Percentiles rank a stretch among this genome's conserved stretches.
phyloP scores from a whole-genome alignment of 306 rosid genomes.

The Canavalia gladiata region DNA sequence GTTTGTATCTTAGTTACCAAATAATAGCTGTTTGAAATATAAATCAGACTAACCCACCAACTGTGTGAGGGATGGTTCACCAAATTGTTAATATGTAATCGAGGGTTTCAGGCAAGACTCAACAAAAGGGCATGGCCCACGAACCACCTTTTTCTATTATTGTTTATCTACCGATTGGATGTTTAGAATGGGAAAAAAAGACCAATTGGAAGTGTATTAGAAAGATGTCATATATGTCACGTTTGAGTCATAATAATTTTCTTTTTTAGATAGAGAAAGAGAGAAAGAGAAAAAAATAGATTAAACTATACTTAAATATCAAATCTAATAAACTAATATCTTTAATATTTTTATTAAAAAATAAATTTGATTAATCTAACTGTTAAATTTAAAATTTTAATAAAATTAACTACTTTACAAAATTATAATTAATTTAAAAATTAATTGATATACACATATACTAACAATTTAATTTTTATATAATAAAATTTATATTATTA shows the following conservation, averaged over 20 bases:
- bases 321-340: no score
- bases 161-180: background rate
- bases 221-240: background rate
- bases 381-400: no score
- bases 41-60: constrained; percentile 24
- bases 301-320: no score
- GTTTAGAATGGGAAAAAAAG: background rate
- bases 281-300: no score
- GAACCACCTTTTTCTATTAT: background rate
- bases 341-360: no score
- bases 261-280: background rate
- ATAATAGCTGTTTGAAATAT: constrained; percentile 2
- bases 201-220: background rate
- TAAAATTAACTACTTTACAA: no score
- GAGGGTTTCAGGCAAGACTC: constrained; percentile 24
- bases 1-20: constrained; percentile 7
- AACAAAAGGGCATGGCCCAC: background rate
- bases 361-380: no score
- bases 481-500: no score
- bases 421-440: no score
- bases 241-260: background rate
- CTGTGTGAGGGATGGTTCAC: constrained; percentile 29
- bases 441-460: no score
- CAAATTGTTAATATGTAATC: constrained; percentile 15
- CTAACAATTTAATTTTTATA: no score